phyloP scores from a whole-genome alignment of 2,329 filamentous ascomycete genomes.

The Endocalyx cinctus region DNA sequence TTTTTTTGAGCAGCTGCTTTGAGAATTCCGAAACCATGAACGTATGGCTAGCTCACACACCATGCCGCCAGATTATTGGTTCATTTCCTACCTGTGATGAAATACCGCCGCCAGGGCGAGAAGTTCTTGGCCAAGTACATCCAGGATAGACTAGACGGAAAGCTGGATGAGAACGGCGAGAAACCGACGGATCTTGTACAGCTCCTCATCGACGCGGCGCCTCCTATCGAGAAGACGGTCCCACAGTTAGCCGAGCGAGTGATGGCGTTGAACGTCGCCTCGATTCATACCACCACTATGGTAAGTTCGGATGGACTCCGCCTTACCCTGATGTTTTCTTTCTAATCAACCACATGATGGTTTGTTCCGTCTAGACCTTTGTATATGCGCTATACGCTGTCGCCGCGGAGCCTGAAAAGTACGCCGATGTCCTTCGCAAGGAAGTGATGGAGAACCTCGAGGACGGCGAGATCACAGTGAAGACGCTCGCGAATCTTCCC shows the following conservation, averaged over 20 bases:
- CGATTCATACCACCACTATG: conserved; percentile 6
- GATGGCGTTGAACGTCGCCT: conserved; percentile 7
- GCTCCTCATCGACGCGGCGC: conserved; percentile 6
- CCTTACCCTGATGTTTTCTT: too few species aligned
- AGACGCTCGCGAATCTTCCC: conserved; percentile 1
- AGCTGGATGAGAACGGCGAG: conserved; percentile 1
- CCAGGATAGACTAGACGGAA: conserved; percentile 5
- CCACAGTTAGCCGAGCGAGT: conserved; percentile 5
- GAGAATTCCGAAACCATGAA: not conserved
- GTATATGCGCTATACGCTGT: conserved; percentile 3
- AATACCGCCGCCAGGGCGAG: conserved; percentile 4
- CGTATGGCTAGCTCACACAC: not conserved
- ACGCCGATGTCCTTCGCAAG: conserved; percentile 1
- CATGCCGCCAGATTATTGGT: conserved; percentile 1
- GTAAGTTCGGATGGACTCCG: conserved; percentile 1
- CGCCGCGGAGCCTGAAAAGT: conserved; percentile 5
- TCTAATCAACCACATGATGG: too few species aligned
- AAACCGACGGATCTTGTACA: conserved; percentile 6
- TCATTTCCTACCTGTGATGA: conserved; percentile 3
- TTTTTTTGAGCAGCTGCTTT: too few species aligned
- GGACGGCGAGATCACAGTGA: conserved; percentile 3
- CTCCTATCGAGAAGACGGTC: conserved; percentile 6
- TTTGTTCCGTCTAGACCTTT: conserved; percentile 2
- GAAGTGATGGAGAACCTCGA: conserved; percentile 3
- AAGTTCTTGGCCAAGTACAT: conserved; percentile 1